A percentile compares a stretch with the other conserved stretches of the same genome.
Conservation (phyloP, 106 monocot species). For the Agapanthus africanus region DNA sequence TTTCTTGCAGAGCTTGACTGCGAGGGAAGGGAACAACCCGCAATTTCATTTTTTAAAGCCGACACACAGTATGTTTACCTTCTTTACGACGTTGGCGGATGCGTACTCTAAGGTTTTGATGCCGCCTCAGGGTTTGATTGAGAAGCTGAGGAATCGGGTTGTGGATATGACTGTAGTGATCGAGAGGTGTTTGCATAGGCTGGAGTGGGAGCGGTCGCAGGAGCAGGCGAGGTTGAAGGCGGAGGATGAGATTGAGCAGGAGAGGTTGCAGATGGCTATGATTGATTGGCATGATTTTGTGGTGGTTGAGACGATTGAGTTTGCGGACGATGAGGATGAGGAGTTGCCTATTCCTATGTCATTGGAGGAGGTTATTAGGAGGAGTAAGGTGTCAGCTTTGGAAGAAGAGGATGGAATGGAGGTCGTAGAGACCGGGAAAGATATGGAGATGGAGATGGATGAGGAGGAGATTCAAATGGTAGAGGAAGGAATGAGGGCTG, state of each 20-base stretch:
- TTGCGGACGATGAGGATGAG: slow-evolving; percentile 88
- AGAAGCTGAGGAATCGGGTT: slow-evolving; percentile 42
- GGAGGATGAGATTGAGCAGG: slow-evolving; percentile 97
- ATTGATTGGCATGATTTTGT: slow-evolving; percentile 99
- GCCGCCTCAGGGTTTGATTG: slow-evolving; percentile 59
- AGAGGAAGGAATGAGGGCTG: slow-evolving; percentile 89
- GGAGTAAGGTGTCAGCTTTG: slow-evolving; percentile 53
- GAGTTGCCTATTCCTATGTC: slow-evolving; percentile 82
- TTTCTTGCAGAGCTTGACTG: slow-evolving; percentile 57
- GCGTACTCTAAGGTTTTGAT: slow-evolving; percentile 92
- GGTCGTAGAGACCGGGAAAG: slow-evolving; percentile 55
- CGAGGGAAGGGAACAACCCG: slow-evolving; percentile 59
- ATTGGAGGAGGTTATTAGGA: slow-evolving; percentile 80
- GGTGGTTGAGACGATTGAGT: slow-evolving; percentile 94
- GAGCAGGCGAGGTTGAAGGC: slow-evolving; percentile 95
- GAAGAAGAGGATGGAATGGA: slow-evolving; percentile 42
- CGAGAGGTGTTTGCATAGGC: slow-evolving; percentile 82
- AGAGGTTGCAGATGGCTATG: slow-evolving; percentile 92
- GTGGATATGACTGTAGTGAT: slow-evolving; percentile 61
- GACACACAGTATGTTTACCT: slow-evolving; percentile 95
- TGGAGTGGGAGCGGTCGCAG: slow-evolving; percentile 97
- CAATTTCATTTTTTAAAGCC: slow-evolving; percentile 91
- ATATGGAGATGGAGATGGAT: slow-evolving; percentile 99
- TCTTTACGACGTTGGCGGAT: slow-evolving; percentile 86
- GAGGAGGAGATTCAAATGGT: slow-evolving; percentile 95